These are phyloP conservation scores for Syzygium syzygioides DNA, from an alignment of 441 rosid species.

Conservation along the genomic window DNA sequence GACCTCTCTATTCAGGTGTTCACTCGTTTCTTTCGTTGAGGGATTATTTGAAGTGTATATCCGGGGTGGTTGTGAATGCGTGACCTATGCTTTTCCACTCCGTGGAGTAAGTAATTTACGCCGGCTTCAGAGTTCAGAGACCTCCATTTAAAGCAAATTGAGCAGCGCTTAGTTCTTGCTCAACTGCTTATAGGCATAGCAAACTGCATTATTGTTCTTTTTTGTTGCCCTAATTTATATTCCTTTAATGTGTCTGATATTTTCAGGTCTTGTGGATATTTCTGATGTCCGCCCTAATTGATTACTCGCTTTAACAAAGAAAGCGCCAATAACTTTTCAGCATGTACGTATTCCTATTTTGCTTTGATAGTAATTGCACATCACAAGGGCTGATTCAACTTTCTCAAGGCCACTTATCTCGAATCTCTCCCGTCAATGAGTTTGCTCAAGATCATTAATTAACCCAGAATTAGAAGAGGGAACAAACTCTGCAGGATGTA, in stretches of 20 bases:
- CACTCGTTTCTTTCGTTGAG: neutral
- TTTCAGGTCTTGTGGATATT: conserved; percentile 94
- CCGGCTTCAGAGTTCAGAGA: neutral
- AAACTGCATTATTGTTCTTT: neutral
- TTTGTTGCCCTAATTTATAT: neutral
- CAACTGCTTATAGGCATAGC: neutral
- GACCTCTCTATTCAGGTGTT: neutral
- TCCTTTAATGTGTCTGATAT: neutral
- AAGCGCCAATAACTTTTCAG: conserved; percentile 43
- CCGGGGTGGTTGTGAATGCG: neutral
- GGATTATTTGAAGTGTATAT: neutral
- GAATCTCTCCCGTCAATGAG: neutral
- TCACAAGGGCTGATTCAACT: neutral
- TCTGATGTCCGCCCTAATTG: conserved; percentile 93
- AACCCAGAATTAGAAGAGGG: neutral
- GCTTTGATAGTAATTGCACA: neutral
- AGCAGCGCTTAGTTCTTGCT: neutral
- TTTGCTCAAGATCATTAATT: neutral
- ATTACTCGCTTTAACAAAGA: conserved; percentile 94
- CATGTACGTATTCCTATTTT: neutral
- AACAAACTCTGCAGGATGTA: neutral
- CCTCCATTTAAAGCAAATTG: neutral
- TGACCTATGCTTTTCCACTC: neutral
- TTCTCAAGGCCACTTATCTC: neutral
- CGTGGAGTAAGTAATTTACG: neutral